phyloP scores from a whole-genome alignment of 306 rosid genomes.

The Quillaja saponaria region DNA sequence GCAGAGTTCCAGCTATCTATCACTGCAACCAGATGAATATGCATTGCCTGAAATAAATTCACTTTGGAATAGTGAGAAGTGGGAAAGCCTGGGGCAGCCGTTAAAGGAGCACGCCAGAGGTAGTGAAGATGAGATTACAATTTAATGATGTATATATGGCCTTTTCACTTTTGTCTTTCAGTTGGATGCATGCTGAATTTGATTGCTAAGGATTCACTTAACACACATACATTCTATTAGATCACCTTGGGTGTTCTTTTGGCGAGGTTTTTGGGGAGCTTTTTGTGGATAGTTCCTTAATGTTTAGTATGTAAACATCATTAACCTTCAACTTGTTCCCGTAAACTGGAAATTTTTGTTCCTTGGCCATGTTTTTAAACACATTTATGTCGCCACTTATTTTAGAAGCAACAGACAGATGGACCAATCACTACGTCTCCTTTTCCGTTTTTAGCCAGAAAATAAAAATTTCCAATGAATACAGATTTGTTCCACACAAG shows the following conservation, averaged over 20 bases:
- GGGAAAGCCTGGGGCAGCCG: slow-evolving; percentile 61
- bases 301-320: too few species aligned
- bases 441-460: too few species aligned
- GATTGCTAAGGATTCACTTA: neutral
- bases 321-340: too few species aligned
- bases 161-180: slow-evolving; percentile 19
- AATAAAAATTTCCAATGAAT: too few species aligned
- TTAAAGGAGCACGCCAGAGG: slow-evolving; percentile 76
- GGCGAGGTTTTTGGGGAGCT: too few species aligned
- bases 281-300: too few species aligned
- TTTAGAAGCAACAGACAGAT: too few species aligned
- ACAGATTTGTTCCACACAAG: too few species aligned
- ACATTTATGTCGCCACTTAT: too few species aligned
- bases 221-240: slow-evolving; percentile 14
- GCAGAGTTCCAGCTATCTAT: slow-evolving; percentile 87
- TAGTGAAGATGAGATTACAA: slow-evolving; percentile 52
- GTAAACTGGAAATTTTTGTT: too few species aligned
- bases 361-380: too few species aligned
- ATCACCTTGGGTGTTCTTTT: slow-evolving; percentile 8
- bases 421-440: too few species aligned
- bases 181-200: slow-evolving; percentile 14
- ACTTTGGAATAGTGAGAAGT: slow-evolving; percentile 65
- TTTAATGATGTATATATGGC: slow-evolving; percentile 31
- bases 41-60: slow-evolving; percentile 66
- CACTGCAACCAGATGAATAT: slow-evolving; percentile 81